These are phyloP conservation scores for Boletus rubescentipes DNA, from an alignment of 768 basidiomycete species.

Conservation along the genomic window DNA sequence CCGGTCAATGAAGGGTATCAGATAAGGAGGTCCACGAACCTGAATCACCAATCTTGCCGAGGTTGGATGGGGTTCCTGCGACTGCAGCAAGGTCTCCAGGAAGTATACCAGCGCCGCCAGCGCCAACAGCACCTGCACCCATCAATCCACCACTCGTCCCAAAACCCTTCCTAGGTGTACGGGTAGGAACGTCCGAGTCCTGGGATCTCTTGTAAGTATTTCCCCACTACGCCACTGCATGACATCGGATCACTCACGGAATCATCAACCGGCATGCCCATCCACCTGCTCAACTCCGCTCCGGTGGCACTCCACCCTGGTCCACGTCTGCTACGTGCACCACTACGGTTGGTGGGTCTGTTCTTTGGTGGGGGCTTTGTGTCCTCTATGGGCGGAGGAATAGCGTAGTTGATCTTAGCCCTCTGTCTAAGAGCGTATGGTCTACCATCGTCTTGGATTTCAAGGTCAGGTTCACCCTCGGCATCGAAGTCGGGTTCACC, in stretches of 20 bases:
- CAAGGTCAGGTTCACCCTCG: conserved; percentile 39
- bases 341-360: conserved; percentile 41
- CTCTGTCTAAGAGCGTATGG: conserved; percentile 65
- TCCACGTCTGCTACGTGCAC: conserved; percentile 42
- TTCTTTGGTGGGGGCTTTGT: conserved; percentile 40
- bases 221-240: neutral
- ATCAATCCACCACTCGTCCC: conserved; percentile 53
- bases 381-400: conserved; percentile 80
- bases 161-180: conserved; percentile 69
- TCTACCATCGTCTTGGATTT: conserved; percentile 39
- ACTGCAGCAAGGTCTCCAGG: conserved; percentile 57
- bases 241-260: conserved; percentile 46
- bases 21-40: conserved; percentile 40
- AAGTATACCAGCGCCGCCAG: conserved; percentile 55
- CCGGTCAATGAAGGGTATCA: conserved; percentile 11
- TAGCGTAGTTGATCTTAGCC: conserved; percentile 69
- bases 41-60: conserved; percentile 82
- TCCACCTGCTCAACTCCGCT: conserved; percentile 74
- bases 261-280: conserved; percentile 71
- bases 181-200: conserved; percentile 71
- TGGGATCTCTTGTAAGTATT: conserved; percentile 22
- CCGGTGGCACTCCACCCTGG: conserved; percentile 80
- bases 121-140: conserved; percentile 45
- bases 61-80: conserved; percentile 79
- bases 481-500: conserved; percentile 40